These are phyloP conservation scores for Neonectria hederae DNA, from an alignment of 2,329 filamentous ascomycete species.

Conservation along the genomic window DNA sequence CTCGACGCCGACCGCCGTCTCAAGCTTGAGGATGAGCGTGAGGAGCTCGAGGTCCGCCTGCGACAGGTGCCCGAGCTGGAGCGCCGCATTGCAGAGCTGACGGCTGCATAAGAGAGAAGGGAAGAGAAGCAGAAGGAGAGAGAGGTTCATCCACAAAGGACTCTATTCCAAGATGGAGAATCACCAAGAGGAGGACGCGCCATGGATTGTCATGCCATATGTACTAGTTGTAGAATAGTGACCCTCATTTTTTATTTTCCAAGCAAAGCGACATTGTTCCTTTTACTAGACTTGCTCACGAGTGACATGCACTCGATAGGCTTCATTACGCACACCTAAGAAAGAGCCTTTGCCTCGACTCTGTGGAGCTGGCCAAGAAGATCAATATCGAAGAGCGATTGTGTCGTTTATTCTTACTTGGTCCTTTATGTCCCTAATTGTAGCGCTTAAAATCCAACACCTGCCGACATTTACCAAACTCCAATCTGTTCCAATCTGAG, in stretches of 20 bases:
- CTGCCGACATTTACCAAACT: background rate
- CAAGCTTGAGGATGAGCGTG: constrained; percentile 93
- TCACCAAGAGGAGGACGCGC: background rate
- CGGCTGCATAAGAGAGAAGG: constrained; percentile 42
- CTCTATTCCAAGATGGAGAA: background rate
- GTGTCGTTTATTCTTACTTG: background rate
- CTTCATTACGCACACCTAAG: background rate
- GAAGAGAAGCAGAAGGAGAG: too few species aligned
- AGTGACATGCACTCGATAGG: background rate
- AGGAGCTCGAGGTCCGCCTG: constrained; percentile 87
- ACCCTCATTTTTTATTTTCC: background rate
- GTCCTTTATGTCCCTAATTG: background rate
- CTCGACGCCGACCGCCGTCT: constrained; percentile 88
- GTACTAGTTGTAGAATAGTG: constrained; percentile 16
- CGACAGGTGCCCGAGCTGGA: constrained; percentile 89
- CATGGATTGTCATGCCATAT: background rate
- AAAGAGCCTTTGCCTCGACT: background rate
- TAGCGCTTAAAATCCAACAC: background rate
- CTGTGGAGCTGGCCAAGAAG: background rate
- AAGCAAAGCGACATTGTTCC: background rate
- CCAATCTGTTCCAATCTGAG: constrained; percentile 1
- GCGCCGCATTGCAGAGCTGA: constrained; percentile 84
- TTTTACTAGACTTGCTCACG: too few species aligned
- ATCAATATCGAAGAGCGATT: background rate
- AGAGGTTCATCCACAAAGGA: constrained; percentile 11